Base-by-base conservation (phyloP, 192 early-diverging fungal species). In the Linnemannia elongata region DNA sequence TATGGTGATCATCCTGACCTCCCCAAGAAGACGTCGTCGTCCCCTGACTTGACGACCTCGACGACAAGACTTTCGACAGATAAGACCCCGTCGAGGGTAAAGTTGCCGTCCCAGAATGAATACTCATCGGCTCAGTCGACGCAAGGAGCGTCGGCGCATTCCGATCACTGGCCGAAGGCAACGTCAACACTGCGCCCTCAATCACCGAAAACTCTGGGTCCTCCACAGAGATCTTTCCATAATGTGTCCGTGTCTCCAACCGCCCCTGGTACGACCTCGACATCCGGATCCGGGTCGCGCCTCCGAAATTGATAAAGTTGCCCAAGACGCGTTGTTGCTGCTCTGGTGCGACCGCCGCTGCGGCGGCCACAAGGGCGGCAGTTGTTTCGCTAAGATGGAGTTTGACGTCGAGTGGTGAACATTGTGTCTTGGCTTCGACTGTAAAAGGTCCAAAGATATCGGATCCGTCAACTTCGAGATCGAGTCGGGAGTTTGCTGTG, bases 251-350 rank as follows among this genome's bases (percentile, higher is more conserved):
- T 1, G 79, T 75, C 72, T 87, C 85, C 38, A 87, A 38, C 30
- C 85, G 54, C 2, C 85, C 85, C 54, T 78, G 79, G 35, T 44
- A 87, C 10, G 78, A 78, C n/a, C 76, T 68, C 6, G 79, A 78
- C 42, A 87, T 22, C 1, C 52, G 75, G 24, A 87, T 60, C 54
- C 85, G 75, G 2, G 33, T 30, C 0, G 76, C 69, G 2, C 85
- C 85, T 39, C 85, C 85, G 72, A 87, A 87, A 35, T 87, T 87
- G 66, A 87, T 87, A 52, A 87, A 87, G 63, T 87, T 87, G 24
- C 85, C 85, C 6, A 87, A 30, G 5, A 87, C 24, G 0, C 72
- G 72, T 22, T 87, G 85, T 4, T 77, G 74, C 36, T 55, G 52
- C n/a, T 52, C 55, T 12, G 76, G 57, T 4, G 60, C n/a, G 30